A percentile compares a stretch with the other conserved stretches of the same genome.
Evolutionary conservation across 2,329 filamentous ascomycete genomes (phyloP).

Genomic region (Epicoccum nigrum): DNA sequence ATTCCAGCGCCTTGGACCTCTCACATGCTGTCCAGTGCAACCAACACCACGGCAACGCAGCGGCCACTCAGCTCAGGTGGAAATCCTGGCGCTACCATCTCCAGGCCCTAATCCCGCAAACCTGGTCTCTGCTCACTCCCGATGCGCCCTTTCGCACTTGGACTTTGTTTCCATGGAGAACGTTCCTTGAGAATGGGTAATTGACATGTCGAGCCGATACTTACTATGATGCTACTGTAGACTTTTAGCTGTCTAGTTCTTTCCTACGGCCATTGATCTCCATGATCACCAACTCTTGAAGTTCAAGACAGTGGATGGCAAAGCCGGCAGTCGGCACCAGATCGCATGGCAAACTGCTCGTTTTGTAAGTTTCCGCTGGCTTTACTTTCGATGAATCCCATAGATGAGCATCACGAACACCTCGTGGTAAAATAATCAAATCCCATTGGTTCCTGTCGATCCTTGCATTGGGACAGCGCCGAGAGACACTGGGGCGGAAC

Average conservation of each 20-base stretch:
- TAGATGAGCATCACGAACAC: slow-evolving; percentile 10
- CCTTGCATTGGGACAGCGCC: slow-evolving; percentile 6
- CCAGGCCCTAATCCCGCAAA: too few species aligned
- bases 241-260: neutral
- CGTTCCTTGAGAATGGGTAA: too few species aligned
- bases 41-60: neutral
- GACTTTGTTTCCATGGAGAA: too few species aligned
- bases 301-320: slow-evolving; percentile 4
- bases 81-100: too few species aligned
- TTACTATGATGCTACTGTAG: too few species aligned
- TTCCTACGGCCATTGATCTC: neutral
- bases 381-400: slow-evolving; percentile 10
- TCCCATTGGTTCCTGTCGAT: slow-evolving; percentile 21
- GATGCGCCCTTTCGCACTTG: too few species aligned
- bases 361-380: slow-evolving; percentile 6
- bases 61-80: too few species aligned
- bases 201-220: too few species aligned
- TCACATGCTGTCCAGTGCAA: slow-evolving; percentile 3
- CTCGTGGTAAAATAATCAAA: slow-evolving; percentile 13
- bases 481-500: slow-evolving; percentile 24
- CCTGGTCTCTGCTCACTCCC: too few species aligned
- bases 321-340: slow-evolving; percentile 27
- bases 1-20: neutral
- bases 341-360: slow-evolving; percentile 7
- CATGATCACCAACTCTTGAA: neutral